Base-by-base conservation (phyloP, 2,329 filamentous ascomycete genomes). In the Pseudocercospora ulei region DNA sequence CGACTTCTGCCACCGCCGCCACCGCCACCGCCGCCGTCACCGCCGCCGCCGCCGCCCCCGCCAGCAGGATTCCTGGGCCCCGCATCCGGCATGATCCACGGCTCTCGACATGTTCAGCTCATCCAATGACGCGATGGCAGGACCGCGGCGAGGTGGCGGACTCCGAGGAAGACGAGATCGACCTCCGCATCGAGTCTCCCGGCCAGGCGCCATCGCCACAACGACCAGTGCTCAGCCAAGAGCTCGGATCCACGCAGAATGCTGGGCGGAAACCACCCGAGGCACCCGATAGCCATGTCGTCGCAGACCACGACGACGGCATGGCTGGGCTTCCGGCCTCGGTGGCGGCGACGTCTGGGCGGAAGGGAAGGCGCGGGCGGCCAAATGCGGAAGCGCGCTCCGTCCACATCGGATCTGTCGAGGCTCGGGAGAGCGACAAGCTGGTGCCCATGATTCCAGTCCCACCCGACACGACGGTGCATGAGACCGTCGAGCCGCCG, bases 41-140 rank as follows among this genome's bases (percentile, higher is more conserved):
- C n/a, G n/a, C n/a, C n/a, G n/a, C n/a, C n/a, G n/a, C n/a, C n/a
- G 24, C 12, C 24, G 5, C n/a, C 24, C 5, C 5, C 8, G 12
- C 24, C 4, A 5, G 5, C 12, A 6, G 8, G n/a, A 7, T 5
- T 26, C 24, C 6, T 7, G 8, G 8, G 11, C 27, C n/a, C 3
- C 5, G 11, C n/a, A 20, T 12, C 16, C n/a, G 29, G 20, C 38
- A 38, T 20, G 28, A 19, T 11, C 9, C 14, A 6, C n/a, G 29
- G 27, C 13, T 14, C 19, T 38, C 35, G 48, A 49, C 23, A 51
- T 51, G 48, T 37, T 18, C 30, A 38, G 23, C 18, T 11, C 18
- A 38, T 46, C 54, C 55, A 63, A 70, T 70, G 67, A 67, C 61
- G 57, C 57, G 58, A 60, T 70, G 67, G 67, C 62, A 65, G 50